Conservation (phyloP, 2,329 filamentous ascomycete genomes). For the Claviceps cyperi region DNA sequence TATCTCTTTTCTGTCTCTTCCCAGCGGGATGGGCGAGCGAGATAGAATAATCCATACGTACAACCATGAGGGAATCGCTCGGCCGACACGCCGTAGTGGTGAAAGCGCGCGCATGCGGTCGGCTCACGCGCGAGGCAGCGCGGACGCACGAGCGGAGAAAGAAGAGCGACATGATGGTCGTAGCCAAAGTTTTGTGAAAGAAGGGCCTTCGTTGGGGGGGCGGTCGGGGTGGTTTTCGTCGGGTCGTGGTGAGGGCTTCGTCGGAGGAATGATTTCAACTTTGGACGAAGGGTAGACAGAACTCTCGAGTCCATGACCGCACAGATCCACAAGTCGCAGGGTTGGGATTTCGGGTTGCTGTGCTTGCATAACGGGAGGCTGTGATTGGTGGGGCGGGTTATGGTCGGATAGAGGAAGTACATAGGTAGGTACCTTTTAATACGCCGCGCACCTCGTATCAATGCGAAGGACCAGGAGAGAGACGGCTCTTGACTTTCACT, state of each 20-base stretch:
- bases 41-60: conserved; percentile 26
- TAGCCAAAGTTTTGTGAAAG: conserved; percentile 22
- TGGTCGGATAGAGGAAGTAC: too few relatives aligned
- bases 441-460: too few relatives aligned
- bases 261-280: conserved; percentile 11
- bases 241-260: conserved; percentile 1
- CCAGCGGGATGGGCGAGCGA: too few relatives aligned
- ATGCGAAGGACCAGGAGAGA: too few relatives aligned
- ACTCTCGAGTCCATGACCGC: neutral
- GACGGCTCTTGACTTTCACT: too few relatives aligned
- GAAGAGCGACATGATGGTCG: conserved; percentile 66
- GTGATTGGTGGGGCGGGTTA: conserved; percentile 12
- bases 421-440: too few relatives aligned
- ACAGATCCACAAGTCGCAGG: neutral
- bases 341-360: neutral
- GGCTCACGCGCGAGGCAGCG: conserved; percentile 45
- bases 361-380: conserved; percentile 13
- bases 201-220: neutral
- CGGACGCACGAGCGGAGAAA: conserved; percentile 56
- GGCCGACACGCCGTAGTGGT: conserved; percentile 49
- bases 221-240: conserved; percentile 8
- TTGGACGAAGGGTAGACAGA: too few relatives aligned
- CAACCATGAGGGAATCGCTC: conserved; percentile 60
- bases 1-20: neutral
- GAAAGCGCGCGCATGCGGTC: conserved; percentile 58